These are phyloP conservation scores for Clonostachys byssicola DNA, from an alignment of 2,329 filamentous ascomycete species.

Conservation along the genomic window DNA sequence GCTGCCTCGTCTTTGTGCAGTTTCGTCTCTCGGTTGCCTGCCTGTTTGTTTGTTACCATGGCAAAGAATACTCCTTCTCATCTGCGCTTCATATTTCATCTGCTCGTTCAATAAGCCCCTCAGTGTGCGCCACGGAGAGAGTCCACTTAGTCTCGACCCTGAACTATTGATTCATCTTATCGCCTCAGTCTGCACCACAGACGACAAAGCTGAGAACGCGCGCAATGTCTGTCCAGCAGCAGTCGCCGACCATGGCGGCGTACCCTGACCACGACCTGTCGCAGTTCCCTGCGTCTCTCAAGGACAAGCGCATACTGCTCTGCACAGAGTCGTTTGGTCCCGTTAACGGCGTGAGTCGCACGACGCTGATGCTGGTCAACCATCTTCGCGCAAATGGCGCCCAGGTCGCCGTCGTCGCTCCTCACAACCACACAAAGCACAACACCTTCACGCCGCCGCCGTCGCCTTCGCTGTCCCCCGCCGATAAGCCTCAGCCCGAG, in stretches of 20 bases:
- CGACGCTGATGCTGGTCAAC: conserved; percentile 64
- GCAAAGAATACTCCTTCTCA: background rate
- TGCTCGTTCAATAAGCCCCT: too few species aligned
- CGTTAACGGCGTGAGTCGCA: conserved; percentile 70
- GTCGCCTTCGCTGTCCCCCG: conserved; percentile 21
- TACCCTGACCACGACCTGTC: conserved; percentile 31
- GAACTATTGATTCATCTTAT: too few species aligned
- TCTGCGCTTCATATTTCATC: too few species aligned
- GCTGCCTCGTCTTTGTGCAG: too few species aligned
- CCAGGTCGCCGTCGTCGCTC: conserved; percentile 63
- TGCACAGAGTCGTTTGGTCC: conserved; percentile 70
- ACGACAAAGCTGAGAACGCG: too few species aligned
- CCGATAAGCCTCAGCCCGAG: conserved; percentile 33
- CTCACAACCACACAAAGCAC: conserved; percentile 48
- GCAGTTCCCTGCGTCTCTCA: conserved; percentile 42
- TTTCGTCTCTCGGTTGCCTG: background rate
- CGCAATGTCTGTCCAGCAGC: background rate
- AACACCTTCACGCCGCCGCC: conserved; percentile 47
- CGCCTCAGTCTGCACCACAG: too few species aligned
- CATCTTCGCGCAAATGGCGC: conserved; percentile 62
- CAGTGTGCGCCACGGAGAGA: too few species aligned
- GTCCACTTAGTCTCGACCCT: too few species aligned
- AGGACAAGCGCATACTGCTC: conserved; percentile 58
- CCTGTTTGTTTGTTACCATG: background rate
- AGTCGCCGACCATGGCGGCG: conserved; percentile 2